phyloP scores from a whole-genome alignment of 192 early-diverging fungal genomes.

The Thamnidium elegans region DNA sequence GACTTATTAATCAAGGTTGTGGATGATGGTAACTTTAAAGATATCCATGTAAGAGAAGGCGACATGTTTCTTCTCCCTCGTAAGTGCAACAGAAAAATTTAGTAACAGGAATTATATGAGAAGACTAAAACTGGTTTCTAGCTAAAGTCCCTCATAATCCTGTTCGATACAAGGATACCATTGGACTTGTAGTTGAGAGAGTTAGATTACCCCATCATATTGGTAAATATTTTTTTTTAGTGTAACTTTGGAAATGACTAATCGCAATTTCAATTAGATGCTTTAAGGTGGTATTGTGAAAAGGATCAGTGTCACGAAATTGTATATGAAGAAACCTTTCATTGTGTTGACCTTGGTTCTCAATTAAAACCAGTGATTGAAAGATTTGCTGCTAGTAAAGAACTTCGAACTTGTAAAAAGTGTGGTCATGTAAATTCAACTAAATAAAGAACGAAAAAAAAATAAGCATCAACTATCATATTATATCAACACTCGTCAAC shows the following conservation, averaged over 20 bases:
- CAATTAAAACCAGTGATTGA: conserved; percentile 94
- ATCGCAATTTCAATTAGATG: conserved; percentile 53
- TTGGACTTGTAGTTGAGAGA: conserved; percentile 95
- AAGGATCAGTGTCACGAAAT: conserved; percentile 61
- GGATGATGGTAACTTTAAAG: conserved; percentile 69
- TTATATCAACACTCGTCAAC: neutral
- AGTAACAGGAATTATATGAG: neutral
- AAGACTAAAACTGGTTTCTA: conserved; percentile 20
- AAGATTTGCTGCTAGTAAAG: conserved; percentile 60
- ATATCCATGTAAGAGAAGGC: conserved; percentile 87
- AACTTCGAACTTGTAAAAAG: conserved; percentile 73
- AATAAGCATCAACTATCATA: neutral
- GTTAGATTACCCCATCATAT: conserved; percentile 68
- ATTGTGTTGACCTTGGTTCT: conserved; percentile 83
- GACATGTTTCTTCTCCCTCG: conserved; percentile 95
- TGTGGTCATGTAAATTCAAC: conserved; percentile 65
- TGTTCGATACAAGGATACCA: conserved; percentile 86
- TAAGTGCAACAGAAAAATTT: conserved; percentile 32
- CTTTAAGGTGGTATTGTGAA: conserved; percentile 94
- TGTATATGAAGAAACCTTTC: conserved; percentile 87
- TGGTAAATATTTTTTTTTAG: conserved; percentile 41
- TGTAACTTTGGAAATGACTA: conserved; percentile 1
- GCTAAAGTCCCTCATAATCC: conserved; percentile 94
- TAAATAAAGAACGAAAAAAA: conserved; percentile 34
- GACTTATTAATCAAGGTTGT: conserved; percentile 92